A percentile compares a stretch with the other conserved stretches of the same genome.
These are phyloP conservation scores for Apophysomyces sp. DNA, from an alignment of 371 early-diverging fungal genomes.

Conservation along the genomic window DNA sequence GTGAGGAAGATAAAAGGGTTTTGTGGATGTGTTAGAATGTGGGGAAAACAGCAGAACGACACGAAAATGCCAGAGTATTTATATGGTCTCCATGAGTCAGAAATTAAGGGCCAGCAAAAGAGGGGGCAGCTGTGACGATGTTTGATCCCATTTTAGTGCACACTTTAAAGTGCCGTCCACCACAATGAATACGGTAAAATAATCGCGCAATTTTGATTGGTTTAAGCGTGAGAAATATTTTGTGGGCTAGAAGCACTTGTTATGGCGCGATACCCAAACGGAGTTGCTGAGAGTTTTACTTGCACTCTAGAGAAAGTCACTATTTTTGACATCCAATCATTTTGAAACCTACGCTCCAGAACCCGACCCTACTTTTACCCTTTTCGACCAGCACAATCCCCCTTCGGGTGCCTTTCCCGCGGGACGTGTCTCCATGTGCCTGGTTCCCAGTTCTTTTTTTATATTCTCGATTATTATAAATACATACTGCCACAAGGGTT, in stretches of 20 bases:
- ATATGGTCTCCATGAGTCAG: background rate
- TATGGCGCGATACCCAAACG: background rate
- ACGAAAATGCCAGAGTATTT: conserved; percentile 2
- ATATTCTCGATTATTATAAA: background rate
- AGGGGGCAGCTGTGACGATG: background rate
- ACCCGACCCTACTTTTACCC: conserved; percentile 3
- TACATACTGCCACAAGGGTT: no score
- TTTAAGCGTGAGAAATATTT: conserved; percentile 1
- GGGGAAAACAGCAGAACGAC: conserved; percentile 1
- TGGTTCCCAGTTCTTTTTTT: background rate
- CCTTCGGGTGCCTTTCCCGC: background rate
- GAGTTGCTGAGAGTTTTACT: background rate
- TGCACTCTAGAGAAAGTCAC: background rate
- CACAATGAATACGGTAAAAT: background rate
- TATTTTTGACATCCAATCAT: background rate
- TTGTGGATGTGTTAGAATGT: background rate
- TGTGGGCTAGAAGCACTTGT: background rate
- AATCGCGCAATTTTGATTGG: conserved; percentile 3
- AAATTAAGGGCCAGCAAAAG: background rate
- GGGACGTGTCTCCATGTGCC: background rate
- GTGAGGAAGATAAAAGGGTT: background rate
- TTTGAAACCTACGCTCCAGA: background rate
- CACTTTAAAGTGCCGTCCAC: background rate
- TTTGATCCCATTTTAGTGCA: background rate
- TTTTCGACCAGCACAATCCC: background rate